Percentiles rank a stretch among this genome's conserved stretches.
These are phyloP conservation scores for Melampsora larici-populina DNA, from an alignment of 1,284 basidiomycete species.

Conservation along the genomic window DNA sequence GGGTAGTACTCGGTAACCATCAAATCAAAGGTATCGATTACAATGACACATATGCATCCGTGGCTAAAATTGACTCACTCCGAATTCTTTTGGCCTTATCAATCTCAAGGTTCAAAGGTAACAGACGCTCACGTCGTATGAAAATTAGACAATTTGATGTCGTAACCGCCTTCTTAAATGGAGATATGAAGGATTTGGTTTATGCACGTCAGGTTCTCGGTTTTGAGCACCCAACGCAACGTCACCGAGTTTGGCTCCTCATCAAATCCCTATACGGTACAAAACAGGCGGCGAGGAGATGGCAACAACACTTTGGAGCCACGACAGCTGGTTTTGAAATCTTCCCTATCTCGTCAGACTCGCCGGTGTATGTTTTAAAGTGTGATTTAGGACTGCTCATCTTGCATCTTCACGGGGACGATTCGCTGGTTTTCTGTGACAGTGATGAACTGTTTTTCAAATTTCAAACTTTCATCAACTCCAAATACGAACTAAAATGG, in stretches of 20 bases:
- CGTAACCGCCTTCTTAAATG: background rate
- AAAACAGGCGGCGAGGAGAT: background rate
- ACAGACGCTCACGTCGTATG: background rate
- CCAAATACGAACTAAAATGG: too few species aligned
- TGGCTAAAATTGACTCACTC: too few species aligned
- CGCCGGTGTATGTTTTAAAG: background rate
- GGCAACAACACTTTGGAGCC: background rate
- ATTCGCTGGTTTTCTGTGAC: too few species aligned
- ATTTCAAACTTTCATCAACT: too few species aligned
- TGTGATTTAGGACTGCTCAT: background rate
- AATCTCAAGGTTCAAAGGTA: background rate
- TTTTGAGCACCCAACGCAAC: background rate
- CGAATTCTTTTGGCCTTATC: background rate
- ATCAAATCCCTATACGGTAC: background rate
- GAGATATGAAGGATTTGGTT: background rate
- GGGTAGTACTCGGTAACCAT: too few species aligned
- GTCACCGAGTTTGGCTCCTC: background rate
- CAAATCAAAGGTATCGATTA: too few species aligned
- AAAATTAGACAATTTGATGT: slow-evolving; percentile 4
- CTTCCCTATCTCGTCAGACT: background rate
- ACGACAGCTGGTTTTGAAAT: too few species aligned
- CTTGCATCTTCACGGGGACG: background rate
- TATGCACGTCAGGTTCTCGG: background rate
- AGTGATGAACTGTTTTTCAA: too few species aligned
- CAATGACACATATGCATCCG: too few species aligned